Percentiles rank a stretch among this genome's conserved stretches.
Evolutionary conservation across 2,329 filamentous ascomycete species (phyloP).

Genomic region (Ophiostoma australiae): DNA sequence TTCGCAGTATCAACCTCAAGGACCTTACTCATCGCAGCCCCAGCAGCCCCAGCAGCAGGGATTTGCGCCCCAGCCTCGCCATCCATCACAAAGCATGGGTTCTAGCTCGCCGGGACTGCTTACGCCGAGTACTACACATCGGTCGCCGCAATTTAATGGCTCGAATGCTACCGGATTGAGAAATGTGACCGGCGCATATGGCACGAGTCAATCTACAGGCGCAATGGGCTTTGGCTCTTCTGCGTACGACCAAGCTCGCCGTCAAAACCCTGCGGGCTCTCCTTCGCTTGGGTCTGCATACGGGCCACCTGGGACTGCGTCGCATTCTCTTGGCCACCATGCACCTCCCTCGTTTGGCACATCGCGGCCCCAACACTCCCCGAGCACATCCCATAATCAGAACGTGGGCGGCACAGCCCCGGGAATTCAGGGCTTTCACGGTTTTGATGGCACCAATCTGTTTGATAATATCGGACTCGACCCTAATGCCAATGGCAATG

Average conservation of each 20-base stretch:
- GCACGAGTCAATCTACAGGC: slow-evolving; percentile 7
- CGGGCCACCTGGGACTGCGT: slow-evolving; percentile 7
- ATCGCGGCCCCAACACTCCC: slow-evolving; percentile 27
- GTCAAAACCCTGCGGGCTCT: slow-evolving; percentile 23
- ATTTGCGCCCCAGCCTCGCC: slow-evolving; percentile 28
- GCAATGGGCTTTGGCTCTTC: slow-evolving; percentile 25
- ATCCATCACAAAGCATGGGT: slow-evolving; percentile 28
- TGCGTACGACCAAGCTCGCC: slow-evolving; percentile 24
- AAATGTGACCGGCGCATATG: slow-evolving; percentile 15
- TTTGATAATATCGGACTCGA: slow-evolving; percentile 34
- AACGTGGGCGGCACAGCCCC: slow-evolving; percentile 21
- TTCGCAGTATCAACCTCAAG: slow-evolving; percentile 26
- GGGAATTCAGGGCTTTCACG: slow-evolving; percentile 28
- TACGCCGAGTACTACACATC: slow-evolving; percentile 19
- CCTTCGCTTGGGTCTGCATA: slow-evolving; percentile 26
- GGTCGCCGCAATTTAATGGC: slow-evolving; percentile 26
- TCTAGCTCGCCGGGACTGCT: slow-evolving; percentile 25
- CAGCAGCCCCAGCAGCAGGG: slow-evolving; percentile 27
- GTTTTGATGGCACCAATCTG: slow-evolving; percentile 27
- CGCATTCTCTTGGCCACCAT: slow-evolving; percentile 24
- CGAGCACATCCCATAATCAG: slow-evolving; percentile 22
- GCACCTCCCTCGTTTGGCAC: slow-evolving; percentile 26
- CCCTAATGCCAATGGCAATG: slow-evolving; percentile 27
- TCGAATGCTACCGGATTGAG: slow-evolving; percentile 16
- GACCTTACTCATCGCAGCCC: slow-evolving; percentile 14